Percentiles rank a stretch among this genome's conserved stretches.
These are phyloP conservation scores for Fagopyrum homotropicum DNA, from an alignment of 148 eudicot species.

Conservation along the genomic window DNA sequence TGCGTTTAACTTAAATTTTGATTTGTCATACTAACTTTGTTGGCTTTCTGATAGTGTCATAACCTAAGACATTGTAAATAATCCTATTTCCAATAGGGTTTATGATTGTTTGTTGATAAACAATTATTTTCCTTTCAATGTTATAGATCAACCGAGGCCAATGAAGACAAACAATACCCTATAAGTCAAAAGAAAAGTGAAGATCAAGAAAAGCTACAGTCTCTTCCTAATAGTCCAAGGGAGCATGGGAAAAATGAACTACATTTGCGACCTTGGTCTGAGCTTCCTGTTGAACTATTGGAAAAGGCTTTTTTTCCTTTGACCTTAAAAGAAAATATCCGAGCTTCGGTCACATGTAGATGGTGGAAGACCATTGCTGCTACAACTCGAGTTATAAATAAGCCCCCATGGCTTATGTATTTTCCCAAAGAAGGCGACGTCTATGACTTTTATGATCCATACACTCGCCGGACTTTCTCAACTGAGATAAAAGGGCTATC, in stretches of 20 bases:
- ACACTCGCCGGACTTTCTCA: conserved; percentile 38
- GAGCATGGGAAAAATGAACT: conserved; percentile 13
- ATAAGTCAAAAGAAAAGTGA: conserved; percentile 13
- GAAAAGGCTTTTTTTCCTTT: conserved; percentile 45
- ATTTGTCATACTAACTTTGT: background rate
- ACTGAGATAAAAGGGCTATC: conserved; percentile 46
- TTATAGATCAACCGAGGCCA: conserved; percentile 39
- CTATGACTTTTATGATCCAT: conserved; percentile 65
- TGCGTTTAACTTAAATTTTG: background rate
- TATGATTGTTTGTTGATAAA: background rate
- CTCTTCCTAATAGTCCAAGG: background rate
- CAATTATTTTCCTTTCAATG: background rate
- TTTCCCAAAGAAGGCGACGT: conserved; percentile 57
- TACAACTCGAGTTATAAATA: conserved; percentile 43
- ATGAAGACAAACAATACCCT: conserved; percentile 22
- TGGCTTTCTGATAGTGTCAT: background rate
- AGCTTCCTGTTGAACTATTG: conserved; percentile 60
- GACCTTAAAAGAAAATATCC: conserved; percentile 49
- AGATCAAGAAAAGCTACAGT: background rate
- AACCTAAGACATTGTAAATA: too few relatives aligned
- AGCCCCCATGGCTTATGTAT: conserved; percentile 74
- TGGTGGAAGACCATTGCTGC: conserved; percentile 46
- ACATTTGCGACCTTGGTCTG: conserved; percentile 33
- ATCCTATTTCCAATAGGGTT: background rate
- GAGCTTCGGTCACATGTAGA: conserved; percentile 61